Percentiles rank a stretch among this genome's conserved stretches.
Evolutionary conservation across 2,329 filamentous ascomycete species (phyloP).

Genomic region (Chaetomium sp.): DNA sequence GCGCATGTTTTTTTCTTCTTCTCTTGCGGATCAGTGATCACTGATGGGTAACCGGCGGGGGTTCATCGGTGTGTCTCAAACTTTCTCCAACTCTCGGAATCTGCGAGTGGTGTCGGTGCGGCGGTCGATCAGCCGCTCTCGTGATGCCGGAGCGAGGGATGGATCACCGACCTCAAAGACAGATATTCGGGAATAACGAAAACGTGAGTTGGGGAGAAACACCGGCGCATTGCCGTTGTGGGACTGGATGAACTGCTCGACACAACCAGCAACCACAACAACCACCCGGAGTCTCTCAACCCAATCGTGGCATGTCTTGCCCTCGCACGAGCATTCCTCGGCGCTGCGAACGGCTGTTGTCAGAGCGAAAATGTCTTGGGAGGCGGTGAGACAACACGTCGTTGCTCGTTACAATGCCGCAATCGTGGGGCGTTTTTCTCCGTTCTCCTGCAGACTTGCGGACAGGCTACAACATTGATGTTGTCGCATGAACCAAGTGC

Average conservation of each 20-base stretch:
- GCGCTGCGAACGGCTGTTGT: too few relatives aligned
- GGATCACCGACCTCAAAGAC: too few relatives aligned
- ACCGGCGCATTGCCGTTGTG: constrained; percentile 14
- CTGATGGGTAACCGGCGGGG: too few relatives aligned
- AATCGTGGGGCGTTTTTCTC: constrained; percentile 20
- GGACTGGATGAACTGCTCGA: not conserved
- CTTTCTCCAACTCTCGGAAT: too few relatives aligned
- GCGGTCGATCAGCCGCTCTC: constrained; percentile 2
- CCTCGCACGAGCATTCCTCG: constrained; percentile 6
- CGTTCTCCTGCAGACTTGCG: not conserved
- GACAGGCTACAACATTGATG: not conserved
- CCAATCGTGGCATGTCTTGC: constrained; percentile 4
- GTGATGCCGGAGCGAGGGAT: not conserved
- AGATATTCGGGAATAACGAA: too few relatives aligned
- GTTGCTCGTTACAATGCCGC: not conserved
- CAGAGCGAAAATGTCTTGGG: too few relatives aligned
- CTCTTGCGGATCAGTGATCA: not conserved
- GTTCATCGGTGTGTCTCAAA: too few relatives aligned
- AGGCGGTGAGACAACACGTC: constrained; percentile 9
- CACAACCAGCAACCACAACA: too few relatives aligned
- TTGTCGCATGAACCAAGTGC: constrained; percentile 18
- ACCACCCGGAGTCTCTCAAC: constrained; percentile 3
- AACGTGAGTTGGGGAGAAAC: not conserved
- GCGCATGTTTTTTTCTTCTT: not conserved
- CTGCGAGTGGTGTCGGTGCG: not conserved